Base-by-base conservation (phyloP, 202 grass and related monocot genomes). In the Sporobolus alterniflorus region DNA sequence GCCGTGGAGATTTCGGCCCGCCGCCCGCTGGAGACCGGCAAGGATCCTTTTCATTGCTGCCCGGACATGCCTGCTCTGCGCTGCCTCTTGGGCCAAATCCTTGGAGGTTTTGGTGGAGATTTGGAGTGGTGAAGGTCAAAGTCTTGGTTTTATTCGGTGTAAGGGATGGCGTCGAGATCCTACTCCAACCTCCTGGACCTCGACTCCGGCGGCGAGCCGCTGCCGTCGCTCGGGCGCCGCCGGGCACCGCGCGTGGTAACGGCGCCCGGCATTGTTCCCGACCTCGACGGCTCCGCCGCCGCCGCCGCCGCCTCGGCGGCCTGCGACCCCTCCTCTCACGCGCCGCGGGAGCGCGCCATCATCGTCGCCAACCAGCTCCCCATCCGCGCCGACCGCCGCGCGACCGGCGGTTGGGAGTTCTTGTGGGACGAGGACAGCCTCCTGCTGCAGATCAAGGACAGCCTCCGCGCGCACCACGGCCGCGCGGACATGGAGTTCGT, bases 341-440 rank as follows among this genome's bases (percentile, higher is more conserved):
- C 81, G 16, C 77, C 88, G 69, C 59, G 85, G 20, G 90, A 97
- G 44, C 95, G 95, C 75, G 84, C 82, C 64, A 94, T 98, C 88
- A 86, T 98, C 70, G 95, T 98, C 31, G 92, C 92, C 61, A 98
- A 98, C 70, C 92, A 98, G 92, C 95, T 98, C 48, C 95, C 95
- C 36, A 83, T 98, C 44, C 84, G 90, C 26, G 88, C 85, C 25
- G 14, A 67, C n/a, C 83, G 86, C 26, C 83, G 32, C 34, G 74
- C 33, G 32, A 56, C 48, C 3, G 73, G 78, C 61, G 69, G 80
- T 3, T 98, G 86, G 88, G 81, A 57, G 26, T 94, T 98, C 82
- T 71, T 82, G 18, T 94, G 92, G 90, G 95, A 98, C 71, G 46
- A 94, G 73, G 92, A 98, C 63, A 94, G 90, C 78, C 86, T 98